These are phyloP conservation scores for Thalia dealbata DNA, from an alignment of 176 grass and related monocot species.

Conservation along the genomic window DNA sequence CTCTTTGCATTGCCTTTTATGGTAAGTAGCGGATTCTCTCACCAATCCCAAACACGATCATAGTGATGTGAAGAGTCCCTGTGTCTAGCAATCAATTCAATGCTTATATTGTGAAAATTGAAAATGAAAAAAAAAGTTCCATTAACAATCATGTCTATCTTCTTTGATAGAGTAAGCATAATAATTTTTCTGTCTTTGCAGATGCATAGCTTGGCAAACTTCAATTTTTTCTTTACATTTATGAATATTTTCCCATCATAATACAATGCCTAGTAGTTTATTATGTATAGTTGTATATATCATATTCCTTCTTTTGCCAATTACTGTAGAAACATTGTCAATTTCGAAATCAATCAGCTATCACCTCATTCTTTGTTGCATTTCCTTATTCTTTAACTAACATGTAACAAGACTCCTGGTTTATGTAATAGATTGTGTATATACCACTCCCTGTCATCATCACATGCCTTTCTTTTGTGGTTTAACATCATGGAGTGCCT, in stretches of 20 bases:
- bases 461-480: too few species aligned
- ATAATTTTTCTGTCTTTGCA: background rate
- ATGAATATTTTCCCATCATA: background rate
- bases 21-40: slow-evolving; percentile 26
- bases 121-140: background rate
- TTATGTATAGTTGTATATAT: background rate
- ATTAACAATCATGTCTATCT: background rate
- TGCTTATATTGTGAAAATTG: background rate
- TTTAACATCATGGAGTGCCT: too few species aligned
- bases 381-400: too few species aligned
- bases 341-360: too few species aligned
- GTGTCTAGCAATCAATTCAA: background rate
- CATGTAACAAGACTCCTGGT: too few species aligned
- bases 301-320: background rate
- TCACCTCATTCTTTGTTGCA: too few species aligned
- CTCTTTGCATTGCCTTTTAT: slow-evolving; percentile 92
- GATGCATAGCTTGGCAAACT: background rate
- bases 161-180: background rate
- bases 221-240: background rate
- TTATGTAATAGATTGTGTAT: too few species aligned
- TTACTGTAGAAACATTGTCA: too few species aligned
- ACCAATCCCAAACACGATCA: too few species aligned
- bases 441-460: too few species aligned
- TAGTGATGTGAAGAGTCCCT: background rate
- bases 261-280: background rate